phyloP scores from a whole-genome alignment of 2,329 filamentous ascomycete species.

The Cordyceps farinosa region DNA sequence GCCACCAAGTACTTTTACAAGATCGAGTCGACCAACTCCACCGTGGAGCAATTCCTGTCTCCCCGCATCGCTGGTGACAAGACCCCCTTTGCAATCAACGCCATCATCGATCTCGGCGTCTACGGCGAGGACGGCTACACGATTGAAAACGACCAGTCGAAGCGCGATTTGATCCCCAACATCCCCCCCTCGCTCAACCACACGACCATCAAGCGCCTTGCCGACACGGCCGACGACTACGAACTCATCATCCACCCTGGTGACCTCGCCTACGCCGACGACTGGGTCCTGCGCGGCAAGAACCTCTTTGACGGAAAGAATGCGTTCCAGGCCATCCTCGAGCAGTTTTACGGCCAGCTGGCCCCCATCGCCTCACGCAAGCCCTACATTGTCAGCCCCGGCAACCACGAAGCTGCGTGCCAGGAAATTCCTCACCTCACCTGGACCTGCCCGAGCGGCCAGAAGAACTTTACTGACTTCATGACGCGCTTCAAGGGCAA shows the following conservation, averaged over 20 bases:
- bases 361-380: slow-evolving; percentile 48
- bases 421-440: slow-evolving; percentile 31
- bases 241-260: slow-evolving; percentile 53
- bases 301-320: slow-evolving; percentile 47
- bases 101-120: slow-evolving; percentile 51
- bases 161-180: slow-evolving; percentile 46
- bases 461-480: slow-evolving; percentile 60
- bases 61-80: slow-evolving; percentile 44
- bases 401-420: slow-evolving; percentile 58
- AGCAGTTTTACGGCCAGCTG: slow-evolving; percentile 47
- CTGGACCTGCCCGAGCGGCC: slow-evolving; percentile 45
- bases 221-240: slow-evolving; percentile 50
- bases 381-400: slow-evolving; percentile 42
- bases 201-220: slow-evolving; percentile 54
- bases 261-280: slow-evolving; percentile 57
- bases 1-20: slow-evolving; percentile 60
- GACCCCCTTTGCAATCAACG: slow-evolving; percentile 49
- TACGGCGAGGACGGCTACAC: slow-evolving; percentile 33
- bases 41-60: slow-evolving; percentile 46
- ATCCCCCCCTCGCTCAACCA: slow-evolving; percentile 52
- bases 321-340: slow-evolving; percentile 54
- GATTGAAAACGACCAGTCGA: slow-evolving; percentile 38
- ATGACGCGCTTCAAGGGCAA: slow-evolving; percentile 44
- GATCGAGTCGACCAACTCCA: slow-evolving; percentile 55
- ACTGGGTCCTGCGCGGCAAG: slow-evolving; percentile 47